A percentile compares a stretch with the other conserved stretches of the same genome.
Evolutionary conservation across 2,329 filamentous ascomycete species (phyloP).

Genomic region (Pseudogymnoascus sp.): DNA sequence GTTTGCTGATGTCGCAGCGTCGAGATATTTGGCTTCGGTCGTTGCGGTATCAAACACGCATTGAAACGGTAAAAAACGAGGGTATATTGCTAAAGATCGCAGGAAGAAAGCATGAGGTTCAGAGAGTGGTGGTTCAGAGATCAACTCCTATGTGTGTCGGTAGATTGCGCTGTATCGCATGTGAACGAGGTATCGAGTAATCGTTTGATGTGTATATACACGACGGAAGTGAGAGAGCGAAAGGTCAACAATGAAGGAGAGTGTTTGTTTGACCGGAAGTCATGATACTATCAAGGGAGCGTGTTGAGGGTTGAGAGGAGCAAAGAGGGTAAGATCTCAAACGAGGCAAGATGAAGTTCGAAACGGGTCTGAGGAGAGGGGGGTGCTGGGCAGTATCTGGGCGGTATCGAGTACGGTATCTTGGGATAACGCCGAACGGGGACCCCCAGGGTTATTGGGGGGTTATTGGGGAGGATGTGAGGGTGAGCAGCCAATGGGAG

Average conservation of each 20-base stretch:
- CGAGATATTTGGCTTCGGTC: background rate
- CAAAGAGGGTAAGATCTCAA: background rate
- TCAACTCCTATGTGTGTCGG: conserved; percentile 4
- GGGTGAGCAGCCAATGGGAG: background rate
- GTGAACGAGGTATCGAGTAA: background rate
- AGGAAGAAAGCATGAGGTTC: background rate
- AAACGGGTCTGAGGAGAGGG: conserved; percentile 4
- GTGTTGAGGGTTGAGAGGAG: background rate
- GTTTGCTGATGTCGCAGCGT: background rate
- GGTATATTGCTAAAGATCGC: conserved; percentile 4
- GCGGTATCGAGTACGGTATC: background rate
- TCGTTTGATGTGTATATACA: background rate
- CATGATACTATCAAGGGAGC: background rate
- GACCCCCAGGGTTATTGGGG: background rate
- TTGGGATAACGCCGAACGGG: background rate
- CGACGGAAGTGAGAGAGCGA: background rate
- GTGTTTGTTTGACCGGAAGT: conserved; percentile 2
- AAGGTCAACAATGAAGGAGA: background rate
- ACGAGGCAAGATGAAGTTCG: background rate
- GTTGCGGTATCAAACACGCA: conserved; percentile 6
- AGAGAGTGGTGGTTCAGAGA: conserved; percentile 5
- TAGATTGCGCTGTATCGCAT: background rate
- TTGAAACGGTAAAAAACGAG: conserved; percentile 1
- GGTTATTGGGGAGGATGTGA: background rate
- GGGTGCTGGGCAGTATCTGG: background rate